Conservation (phyloP, 129 eudicot genomes). For the Logfia minima region DNA sequence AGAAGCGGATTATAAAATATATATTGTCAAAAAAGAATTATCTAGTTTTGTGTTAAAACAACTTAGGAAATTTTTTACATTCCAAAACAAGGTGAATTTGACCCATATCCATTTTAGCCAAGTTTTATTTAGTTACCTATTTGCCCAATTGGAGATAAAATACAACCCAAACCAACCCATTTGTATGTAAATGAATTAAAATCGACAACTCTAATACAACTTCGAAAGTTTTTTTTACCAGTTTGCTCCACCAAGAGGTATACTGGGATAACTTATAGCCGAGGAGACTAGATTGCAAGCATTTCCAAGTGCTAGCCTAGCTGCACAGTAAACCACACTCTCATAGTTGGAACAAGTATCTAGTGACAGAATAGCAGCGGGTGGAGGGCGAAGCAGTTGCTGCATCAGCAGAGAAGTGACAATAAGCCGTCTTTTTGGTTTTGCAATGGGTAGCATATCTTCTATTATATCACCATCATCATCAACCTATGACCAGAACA, state of each 20-base stretch:
- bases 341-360: slow-evolving; percentile 7
- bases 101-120: neutral
- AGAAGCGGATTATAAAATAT: too few species aligned
- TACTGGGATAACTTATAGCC: neutral
- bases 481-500: slow-evolving; percentile 2
- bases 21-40: neutral
- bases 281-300: slow-evolving; percentile 5
- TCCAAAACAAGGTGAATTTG: neutral
- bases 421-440: neutral
- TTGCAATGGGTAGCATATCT: neutral
- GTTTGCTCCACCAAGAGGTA: neutral
- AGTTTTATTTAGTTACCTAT: neutral
- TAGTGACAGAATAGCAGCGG: neutral
- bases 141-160: neutral
- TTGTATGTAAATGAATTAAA: neutral
- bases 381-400: slow-evolving; percentile 7
- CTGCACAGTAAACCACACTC: neutral
- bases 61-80: neutral
- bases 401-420: slow-evolving; percentile 6
- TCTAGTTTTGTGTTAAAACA: neutral
- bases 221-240: neutral
- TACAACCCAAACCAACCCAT: neutral
- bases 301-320: slow-evolving; percentile 8
- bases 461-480: neutral
- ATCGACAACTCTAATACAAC: neutral